phyloP scores from a whole-genome alignment of 169 alveolate species.

The Plasmodium knowlesi region DNA sequence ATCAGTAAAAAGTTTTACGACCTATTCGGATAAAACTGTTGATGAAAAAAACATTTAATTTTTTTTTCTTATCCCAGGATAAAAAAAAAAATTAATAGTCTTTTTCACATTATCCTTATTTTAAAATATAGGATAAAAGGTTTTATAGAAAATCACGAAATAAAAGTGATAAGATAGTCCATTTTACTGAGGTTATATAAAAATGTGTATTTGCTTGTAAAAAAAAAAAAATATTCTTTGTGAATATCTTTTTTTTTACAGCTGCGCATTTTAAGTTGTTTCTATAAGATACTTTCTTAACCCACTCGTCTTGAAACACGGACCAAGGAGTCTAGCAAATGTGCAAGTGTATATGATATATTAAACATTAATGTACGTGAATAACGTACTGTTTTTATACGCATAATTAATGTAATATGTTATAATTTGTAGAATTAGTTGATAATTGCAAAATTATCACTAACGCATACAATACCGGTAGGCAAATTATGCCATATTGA shows the following conservation, averaged over 20 bases:
- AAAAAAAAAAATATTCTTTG: too few relatives aligned
- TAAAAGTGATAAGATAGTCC: background rate
- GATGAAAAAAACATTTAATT: background rate
- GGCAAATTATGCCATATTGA: constrained; percentile 82
- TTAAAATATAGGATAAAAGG: background rate
- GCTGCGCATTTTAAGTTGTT: constrained; percentile 14
- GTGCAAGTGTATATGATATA: constrained; percentile 65
- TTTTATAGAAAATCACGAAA: background rate
- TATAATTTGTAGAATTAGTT: background rate
- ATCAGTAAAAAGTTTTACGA: constrained; percentile 27
- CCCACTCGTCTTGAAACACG: constrained; percentile 95
- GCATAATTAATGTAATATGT: constrained; percentile 33
- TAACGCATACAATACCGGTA: constrained; percentile 3
- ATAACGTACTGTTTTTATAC: constrained; percentile 15
- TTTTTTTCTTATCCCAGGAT: background rate
- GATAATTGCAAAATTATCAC: too few relatives aligned
- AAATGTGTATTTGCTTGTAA: background rate
- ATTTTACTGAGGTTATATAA: constrained; percentile 24
- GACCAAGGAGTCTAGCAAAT: constrained; percentile 95
- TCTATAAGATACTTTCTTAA: constrained; percentile 60
- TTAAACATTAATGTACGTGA: constrained; percentile 6
- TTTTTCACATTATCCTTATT: background rate
- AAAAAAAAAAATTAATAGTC: background rate
- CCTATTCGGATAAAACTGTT: background rate
- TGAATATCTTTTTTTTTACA: background rate